Conservation (phyloP, 257 asterid species). For the Capsicum baccatum region DNA sequence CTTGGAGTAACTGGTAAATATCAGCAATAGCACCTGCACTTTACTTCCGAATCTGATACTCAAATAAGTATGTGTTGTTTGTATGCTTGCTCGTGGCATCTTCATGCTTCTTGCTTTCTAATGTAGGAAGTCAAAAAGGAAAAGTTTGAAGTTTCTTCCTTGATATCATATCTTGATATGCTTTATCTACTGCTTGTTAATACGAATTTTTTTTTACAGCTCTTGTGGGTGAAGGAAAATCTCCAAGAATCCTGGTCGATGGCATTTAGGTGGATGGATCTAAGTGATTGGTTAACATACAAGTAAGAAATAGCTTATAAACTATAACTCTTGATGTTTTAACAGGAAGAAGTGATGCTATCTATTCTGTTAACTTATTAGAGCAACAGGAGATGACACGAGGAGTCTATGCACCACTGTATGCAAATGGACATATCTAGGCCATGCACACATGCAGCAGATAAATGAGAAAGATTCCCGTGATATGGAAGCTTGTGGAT, state of each 20-base stretch:
- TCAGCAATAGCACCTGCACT: neutral
- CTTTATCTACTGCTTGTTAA: constrained; percentile 34
- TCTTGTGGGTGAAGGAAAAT: constrained; percentile 97
- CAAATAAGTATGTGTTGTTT: neutral
- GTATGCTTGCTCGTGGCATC: constrained; percentile 20
- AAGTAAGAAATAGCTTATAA: constrained; percentile 52
- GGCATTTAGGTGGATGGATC: constrained; percentile 97
- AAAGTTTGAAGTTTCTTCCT: neutral
- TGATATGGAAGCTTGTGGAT: constrained; percentile 93
- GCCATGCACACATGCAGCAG: constrained; percentile 97
- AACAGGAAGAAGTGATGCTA: constrained; percentile 20
- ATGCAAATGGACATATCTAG: constrained; percentile 98
- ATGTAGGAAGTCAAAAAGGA: constrained; percentile 18
- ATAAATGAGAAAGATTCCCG: constrained; percentile 71
- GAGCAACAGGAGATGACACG: constrained; percentile 99
- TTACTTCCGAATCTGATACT: neutral
- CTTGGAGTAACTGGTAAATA: no score
- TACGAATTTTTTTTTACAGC: constrained; percentile 57
- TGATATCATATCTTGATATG: constrained; percentile 28
- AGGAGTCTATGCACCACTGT: constrained; percentile 96
- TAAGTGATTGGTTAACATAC: constrained; percentile 96
- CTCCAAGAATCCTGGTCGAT: constrained; percentile 89
- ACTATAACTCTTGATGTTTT: constrained; percentile 1
- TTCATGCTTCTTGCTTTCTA: constrained; percentile 24
- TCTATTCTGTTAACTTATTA: constrained; percentile 34